phyloP scores from a whole-genome alignment of 2,329 filamentous ascomycete genomes.

The Exophiala mesophila region DNA sequence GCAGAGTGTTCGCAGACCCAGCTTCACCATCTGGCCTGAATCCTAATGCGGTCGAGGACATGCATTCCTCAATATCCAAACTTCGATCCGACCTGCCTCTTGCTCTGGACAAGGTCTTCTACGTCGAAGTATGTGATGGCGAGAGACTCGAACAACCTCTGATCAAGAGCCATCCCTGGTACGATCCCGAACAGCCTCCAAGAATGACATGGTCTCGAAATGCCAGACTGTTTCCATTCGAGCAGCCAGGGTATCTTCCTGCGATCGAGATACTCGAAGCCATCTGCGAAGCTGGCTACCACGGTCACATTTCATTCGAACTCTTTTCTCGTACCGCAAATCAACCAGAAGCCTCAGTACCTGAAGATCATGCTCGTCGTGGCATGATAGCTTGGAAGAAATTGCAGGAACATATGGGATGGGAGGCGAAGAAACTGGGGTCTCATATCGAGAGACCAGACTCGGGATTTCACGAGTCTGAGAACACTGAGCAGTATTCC shows the following conservation, averaged over 20 bases:
- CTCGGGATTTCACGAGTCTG: constrained; percentile 1
- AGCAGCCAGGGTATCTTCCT: constrained; percentile 63
- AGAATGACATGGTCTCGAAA: constrained; percentile 78
- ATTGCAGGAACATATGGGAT: constrained; percentile 20
- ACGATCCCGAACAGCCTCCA: constrained; percentile 53
- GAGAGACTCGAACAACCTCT: constrained; percentile 59
- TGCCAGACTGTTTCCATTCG: constrained; percentile 64
- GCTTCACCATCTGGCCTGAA: constrained; percentile 48
- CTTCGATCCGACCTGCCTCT: constrained; percentile 41
- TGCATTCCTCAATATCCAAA: constrained; percentile 51
- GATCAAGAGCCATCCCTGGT: constrained; percentile 52
- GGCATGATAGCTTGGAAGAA: constrained; percentile 19
- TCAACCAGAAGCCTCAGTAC: constrained; percentile 12
- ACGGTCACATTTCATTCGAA: constrained; percentile 30
- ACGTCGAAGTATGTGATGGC: constrained; percentile 71
- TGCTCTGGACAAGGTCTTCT: constrained; percentile 60
- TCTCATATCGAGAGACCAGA: background rate
- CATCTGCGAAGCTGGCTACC: constrained; percentile 59
- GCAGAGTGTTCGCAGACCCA: constrained; percentile 66
- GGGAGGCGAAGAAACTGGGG: constrained; percentile 2
- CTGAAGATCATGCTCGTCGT: constrained; percentile 20
- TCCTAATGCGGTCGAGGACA: constrained; percentile 50
- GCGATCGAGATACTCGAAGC: constrained; percentile 56
- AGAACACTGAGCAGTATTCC: background rate
- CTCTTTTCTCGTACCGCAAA: constrained; percentile 26